phyloP scores from a whole-genome alignment of 257 asterid genomes.

The Oldenlandia corymbosa region DNA sequence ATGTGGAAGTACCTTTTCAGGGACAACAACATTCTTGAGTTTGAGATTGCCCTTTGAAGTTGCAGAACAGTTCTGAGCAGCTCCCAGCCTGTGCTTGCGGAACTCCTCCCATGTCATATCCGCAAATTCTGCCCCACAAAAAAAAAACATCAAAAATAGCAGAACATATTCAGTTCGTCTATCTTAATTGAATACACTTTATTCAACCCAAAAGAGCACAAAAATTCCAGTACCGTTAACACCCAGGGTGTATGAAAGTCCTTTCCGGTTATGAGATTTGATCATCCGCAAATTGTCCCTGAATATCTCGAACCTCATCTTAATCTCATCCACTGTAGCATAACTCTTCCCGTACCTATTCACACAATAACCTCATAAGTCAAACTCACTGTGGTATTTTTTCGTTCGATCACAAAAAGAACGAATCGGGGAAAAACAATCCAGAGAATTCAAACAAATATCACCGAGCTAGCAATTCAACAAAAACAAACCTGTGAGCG shows the following conservation, averaged over 20 bases:
- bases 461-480: neutral
- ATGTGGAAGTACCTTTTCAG: conserved; percentile 49
- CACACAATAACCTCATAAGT: neutral
- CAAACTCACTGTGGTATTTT: neutral
- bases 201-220: neutral
- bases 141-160: neutral
- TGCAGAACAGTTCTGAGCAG: conserved; percentile 97
- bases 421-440: too few species aligned
- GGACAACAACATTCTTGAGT: conserved; percentile 48
- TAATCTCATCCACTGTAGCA: conserved; percentile 61
- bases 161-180: too few species aligned
- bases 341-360: conserved; percentile 69
- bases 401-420: neutral
- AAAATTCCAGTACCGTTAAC: conserved; percentile 46
- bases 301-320: conserved; percentile 59
- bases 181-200: neutral
- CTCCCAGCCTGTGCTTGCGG: conserved; percentile 66
- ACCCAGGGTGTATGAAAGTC: conserved; percentile 70
- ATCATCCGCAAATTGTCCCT: conserved; percentile 61
- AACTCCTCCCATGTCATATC: conserved; percentile 98
- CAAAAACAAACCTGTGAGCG: conserved; percentile 52
- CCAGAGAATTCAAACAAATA: neutral
- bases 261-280: conserved; percentile 79
- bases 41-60: conserved; percentile 75
- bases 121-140: conserved; percentile 68